A percentile compares a stretch with the other conserved stretches of the same genome.
Conservation (phyloP, 139 green algal genomes). For the Chlamydomonas incerta region DNA sequence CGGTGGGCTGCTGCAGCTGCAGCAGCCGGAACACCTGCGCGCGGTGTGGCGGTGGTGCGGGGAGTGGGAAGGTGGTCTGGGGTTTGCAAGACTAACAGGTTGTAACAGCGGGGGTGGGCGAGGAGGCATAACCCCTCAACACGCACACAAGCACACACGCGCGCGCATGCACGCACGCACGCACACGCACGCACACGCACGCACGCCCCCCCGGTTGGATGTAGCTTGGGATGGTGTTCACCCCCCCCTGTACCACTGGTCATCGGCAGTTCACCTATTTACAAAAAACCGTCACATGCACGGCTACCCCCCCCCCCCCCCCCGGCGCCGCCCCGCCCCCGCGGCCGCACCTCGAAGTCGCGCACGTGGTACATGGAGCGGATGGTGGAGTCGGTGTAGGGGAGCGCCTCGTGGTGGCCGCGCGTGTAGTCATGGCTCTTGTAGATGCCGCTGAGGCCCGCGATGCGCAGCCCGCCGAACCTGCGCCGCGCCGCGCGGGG, state of each 20-base stretch:
- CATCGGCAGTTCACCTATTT: too few relatives aligned
- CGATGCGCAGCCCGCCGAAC: conserved; percentile 96
- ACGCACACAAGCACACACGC: too few relatives aligned
- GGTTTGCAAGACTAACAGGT: too few relatives aligned
- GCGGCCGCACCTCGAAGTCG: conserved; percentile 73
- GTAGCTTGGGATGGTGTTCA: too few relatives aligned
- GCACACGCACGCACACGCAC: too few relatives aligned
- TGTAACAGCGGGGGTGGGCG: too few relatives aligned
- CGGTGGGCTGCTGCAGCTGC: conserved; percentile 77
- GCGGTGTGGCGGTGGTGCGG: neutral
- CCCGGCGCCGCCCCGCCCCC: neutral
- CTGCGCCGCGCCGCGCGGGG: too few relatives aligned
- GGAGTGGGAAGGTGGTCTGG: too few relatives aligned
- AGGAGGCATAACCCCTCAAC: too few relatives aligned
- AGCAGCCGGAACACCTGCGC: conserved; percentile 79
- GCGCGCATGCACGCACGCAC: too few relatives aligned
- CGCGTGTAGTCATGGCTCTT: conserved; percentile 67
- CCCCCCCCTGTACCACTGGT: too few relatives aligned
- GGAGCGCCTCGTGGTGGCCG: conserved; percentile 89
- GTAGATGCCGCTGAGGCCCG: conserved; percentile 94
- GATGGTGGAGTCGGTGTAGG: conserved; percentile 84
- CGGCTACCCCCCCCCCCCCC: neutral
- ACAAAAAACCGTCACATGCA: too few relatives aligned
- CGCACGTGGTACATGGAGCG: conserved; percentile 94
- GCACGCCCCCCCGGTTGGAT: neutral